Percentiles rank a stretch among this genome's conserved stretches.
Evolutionary conservation across 2,329 filamentous ascomycete species (phyloP).

Genomic region (Alternaria arbusti): DNA sequence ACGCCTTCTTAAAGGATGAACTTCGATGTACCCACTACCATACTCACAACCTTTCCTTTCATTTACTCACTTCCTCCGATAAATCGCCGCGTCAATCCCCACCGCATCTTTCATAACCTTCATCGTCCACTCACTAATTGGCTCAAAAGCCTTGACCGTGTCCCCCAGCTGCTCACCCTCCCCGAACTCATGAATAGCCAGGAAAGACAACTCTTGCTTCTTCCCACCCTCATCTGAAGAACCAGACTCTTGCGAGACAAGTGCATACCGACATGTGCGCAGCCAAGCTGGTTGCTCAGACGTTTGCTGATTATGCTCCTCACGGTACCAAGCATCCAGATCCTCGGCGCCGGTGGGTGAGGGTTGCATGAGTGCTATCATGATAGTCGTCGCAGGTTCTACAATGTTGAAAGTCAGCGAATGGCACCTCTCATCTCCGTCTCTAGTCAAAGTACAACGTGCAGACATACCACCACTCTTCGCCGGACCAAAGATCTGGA

Average conservation of each 20-base stretch:
- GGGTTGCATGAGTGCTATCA: conserved; percentile 40
- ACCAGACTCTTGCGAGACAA: conserved; percentile 14
- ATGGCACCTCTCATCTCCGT: not conserved
- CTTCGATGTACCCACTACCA: not conserved
- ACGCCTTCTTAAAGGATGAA: not conserved
- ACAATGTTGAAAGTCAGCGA: not conserved
- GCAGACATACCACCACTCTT: not conserved
- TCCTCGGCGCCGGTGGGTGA: conserved; percentile 26
- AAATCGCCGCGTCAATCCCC: conserved; percentile 39
- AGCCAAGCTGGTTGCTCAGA: conserved; percentile 36
- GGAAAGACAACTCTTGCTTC: conserved; percentile 22
- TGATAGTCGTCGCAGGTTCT: conserved; percentile 5
- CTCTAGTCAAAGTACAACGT: not conserved
- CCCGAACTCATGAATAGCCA: conserved; percentile 42
- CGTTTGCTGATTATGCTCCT: conserved; percentile 45
- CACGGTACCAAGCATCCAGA: conserved; percentile 39
- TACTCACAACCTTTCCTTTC: not conserved
- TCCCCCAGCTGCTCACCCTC: conserved; percentile 33
- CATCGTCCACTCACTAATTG: conserved; percentile 43
- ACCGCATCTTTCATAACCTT: conserved; percentile 28
- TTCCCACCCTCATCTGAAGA: conserved; percentile 8
- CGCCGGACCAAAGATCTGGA: not conserved
- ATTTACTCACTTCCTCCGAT: conserved; percentile 15
- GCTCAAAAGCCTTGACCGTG: conserved; percentile 35
- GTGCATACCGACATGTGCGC: conserved; percentile 30